Evolutionary conservation across 2,329 filamentous ascomycete genomes (phyloP).

Genomic region (Phialocephala sp.): DNA sequence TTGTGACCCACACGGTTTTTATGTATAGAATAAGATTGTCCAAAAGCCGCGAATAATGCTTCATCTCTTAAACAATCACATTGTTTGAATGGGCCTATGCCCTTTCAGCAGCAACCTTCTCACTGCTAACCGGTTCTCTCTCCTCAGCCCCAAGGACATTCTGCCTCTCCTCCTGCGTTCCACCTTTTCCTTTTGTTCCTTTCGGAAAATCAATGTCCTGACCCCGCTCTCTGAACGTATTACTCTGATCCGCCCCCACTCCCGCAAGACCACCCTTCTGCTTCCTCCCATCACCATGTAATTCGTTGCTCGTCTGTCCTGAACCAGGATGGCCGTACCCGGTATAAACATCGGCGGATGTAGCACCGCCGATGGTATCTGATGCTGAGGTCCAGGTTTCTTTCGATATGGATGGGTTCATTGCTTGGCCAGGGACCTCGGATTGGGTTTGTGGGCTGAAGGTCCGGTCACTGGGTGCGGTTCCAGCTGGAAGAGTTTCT

Average conservation of each 20-base stretch:
- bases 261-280: constrained; percentile 49
- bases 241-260: constrained; percentile 16
- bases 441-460: constrained; percentile 48
- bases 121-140: constrained; percentile 12
- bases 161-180: constrained; percentile 6
- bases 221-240: constrained; percentile 23
- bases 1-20: too few species aligned
- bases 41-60: too few species aligned
- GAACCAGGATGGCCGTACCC: constrained; percentile 51
- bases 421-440: constrained; percentile 47
- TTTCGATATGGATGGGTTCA: constrained; percentile 39
- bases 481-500: constrained; percentile 64
- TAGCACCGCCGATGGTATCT: constrained; percentile 51
- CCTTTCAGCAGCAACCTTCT: constrained; percentile 6
- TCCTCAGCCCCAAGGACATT: constrained; percentile 16
- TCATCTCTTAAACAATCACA: background rate
- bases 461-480: constrained; percentile 51
- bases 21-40: too few species aligned
- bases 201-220: constrained; percentile 16
- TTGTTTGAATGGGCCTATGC: background rate
- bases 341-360: constrained; percentile 51
- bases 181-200: constrained; percentile 5
- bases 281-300: constrained; percentile 48
- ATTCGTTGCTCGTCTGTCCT: constrained; percentile 51
- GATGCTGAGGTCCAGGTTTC: constrained; percentile 42